Evolutionary conservation across 1,284 basidiomycete species (phyloP).

Genomic region (Tremellales sp.): DNA sequence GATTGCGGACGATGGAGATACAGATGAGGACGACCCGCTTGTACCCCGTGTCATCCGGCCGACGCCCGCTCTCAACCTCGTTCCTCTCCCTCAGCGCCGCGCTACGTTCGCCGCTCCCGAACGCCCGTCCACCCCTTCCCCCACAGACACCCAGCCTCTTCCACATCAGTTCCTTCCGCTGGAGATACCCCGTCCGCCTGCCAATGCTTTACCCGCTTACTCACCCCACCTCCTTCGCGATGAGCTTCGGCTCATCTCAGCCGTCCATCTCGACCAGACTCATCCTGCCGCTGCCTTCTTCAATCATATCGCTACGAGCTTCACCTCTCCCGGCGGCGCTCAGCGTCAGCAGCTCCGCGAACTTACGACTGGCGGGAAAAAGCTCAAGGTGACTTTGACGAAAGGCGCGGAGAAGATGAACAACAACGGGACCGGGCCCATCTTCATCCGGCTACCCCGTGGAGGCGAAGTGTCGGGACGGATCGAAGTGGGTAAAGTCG

Average conservation of each 20-base stretch:
- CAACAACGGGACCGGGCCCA: slow-evolving; percentile 25
- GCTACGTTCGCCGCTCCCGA: slow-evolving; percentile 1
- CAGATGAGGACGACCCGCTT: slow-evolving; percentile 21
- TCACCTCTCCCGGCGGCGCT: slow-evolving; percentile 3
- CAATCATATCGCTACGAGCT: slow-evolving; percentile 14
- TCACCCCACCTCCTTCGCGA: slow-evolving; percentile 24
- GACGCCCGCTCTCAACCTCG: slow-evolving; percentile 2
- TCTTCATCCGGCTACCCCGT: slow-evolving; percentile 21
- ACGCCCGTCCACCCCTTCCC: neutral
- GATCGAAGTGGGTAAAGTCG: slow-evolving; percentile 30
- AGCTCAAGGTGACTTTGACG: slow-evolving; percentile 19
- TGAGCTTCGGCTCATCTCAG: slow-evolving; percentile 31
- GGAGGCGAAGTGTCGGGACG: slow-evolving; percentile 24
- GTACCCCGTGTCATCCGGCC: slow-evolving; percentile 4
- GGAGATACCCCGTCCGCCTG: slow-evolving; percentile 17
- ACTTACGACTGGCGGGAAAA: slow-evolving; percentile 24
- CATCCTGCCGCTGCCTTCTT: slow-evolving; percentile 36
- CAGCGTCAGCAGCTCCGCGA: neutral
- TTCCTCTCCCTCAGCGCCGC: slow-evolving; percentile 3
- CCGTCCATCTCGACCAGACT: slow-evolving; percentile 28
- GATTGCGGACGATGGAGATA: slow-evolving; percentile 5
- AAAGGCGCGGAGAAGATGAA: slow-evolving; percentile 20
- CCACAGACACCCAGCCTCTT: neutral
- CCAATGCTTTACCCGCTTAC: slow-evolving; percentile 24
- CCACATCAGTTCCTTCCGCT: slow-evolving; percentile 3